These are phyloP conservation scores for Fistulinella prunicolor DNA, from an alignment of 768 basidiomycete genomes.

Conservation along the genomic window DNA sequence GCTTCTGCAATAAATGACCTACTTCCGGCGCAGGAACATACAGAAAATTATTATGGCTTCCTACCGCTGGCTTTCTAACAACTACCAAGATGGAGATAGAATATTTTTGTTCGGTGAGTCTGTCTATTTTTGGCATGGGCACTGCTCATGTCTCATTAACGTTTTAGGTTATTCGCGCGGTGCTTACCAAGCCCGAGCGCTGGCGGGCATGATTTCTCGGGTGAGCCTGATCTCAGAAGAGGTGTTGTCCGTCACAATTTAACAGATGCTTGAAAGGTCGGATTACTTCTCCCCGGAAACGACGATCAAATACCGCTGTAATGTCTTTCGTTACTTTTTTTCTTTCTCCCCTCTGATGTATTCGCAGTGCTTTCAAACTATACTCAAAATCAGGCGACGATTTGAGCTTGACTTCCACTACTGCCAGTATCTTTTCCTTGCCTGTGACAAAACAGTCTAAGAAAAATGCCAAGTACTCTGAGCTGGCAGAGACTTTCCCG, in stretches of 20 bases:
- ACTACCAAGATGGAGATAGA: conserved; percentile 36
- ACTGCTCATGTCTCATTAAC: background rate
- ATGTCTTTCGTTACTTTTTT: background rate
- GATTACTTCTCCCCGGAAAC: conserved; percentile 40
- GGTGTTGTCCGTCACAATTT: too few relatives aligned
- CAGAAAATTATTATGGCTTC: conserved; percentile 33
- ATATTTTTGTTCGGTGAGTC: conserved; percentile 42
- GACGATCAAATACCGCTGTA: conserved; percentile 42
- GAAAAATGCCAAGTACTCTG: conserved; percentile 18
- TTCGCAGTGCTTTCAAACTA: conserved; percentile 37
- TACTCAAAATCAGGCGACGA: conserved; percentile 29
- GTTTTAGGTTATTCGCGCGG: conserved; percentile 45
- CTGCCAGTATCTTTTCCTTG: conserved; percentile 8
- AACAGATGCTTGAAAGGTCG: conserved; percentile 32
- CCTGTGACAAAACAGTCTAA: conserved; percentile 6
- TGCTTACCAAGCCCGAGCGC: conserved; percentile 42
- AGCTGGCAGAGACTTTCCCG: conserved; percentile 30
- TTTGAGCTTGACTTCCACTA: conserved; percentile 6
- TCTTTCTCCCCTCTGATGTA: background rate
- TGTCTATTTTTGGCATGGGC: background rate
- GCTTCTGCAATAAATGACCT: background rate
- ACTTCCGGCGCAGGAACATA: conserved; percentile 31
- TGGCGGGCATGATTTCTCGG: conserved; percentile 44
- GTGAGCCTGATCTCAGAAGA: conserved; percentile 19
- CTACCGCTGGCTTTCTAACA: conserved; percentile 42